phyloP scores from a whole-genome alignment of 1,284 basidiomycete genomes.

The Coniferiporia weirii region DNA sequence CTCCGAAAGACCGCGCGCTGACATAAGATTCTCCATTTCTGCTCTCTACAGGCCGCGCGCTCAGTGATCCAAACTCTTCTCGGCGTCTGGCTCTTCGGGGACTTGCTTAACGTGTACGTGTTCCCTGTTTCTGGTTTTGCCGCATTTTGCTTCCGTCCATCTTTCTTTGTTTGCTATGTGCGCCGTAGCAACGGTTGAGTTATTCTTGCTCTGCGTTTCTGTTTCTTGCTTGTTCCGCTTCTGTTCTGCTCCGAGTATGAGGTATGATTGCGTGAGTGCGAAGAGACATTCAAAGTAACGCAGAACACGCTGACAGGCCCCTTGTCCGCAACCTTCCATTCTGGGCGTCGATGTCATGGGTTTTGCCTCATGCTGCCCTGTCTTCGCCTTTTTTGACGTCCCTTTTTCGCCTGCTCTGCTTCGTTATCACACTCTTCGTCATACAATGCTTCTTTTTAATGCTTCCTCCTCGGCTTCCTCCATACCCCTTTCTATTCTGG shows the following conservation, averaged over 20 bases:
- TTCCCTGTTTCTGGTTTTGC: not conserved
- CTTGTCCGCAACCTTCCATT: not conserved
- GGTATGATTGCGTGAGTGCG: not conserved
- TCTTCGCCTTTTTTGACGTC: not conserved
- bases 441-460: not conserved
- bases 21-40: not conserved
- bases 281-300: too few relatives aligned
- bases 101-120: constrained; percentile 58
- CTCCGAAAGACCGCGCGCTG: not conserved
- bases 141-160: not conserved
- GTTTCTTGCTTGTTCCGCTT: not conserved
- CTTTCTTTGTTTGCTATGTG: not conserved
- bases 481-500: too few relatives aligned
- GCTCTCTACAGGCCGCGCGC: constrained; percentile 49
- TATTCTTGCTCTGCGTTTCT: too few relatives aligned
- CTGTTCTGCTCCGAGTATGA: not conserved
- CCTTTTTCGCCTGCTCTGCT: not conserved
- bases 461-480: not conserved
- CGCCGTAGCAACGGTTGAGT: not conserved
- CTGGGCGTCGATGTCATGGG: not conserved
- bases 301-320: too few relatives aligned
- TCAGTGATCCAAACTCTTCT: constrained; percentile 70
- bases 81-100: constrained; percentile 62
- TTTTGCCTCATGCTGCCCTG: too few relatives aligned
- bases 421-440: not conserved